Base-by-base conservation (phyloP, 306 rosid genomes). In the Medicago truncatula region DNA sequence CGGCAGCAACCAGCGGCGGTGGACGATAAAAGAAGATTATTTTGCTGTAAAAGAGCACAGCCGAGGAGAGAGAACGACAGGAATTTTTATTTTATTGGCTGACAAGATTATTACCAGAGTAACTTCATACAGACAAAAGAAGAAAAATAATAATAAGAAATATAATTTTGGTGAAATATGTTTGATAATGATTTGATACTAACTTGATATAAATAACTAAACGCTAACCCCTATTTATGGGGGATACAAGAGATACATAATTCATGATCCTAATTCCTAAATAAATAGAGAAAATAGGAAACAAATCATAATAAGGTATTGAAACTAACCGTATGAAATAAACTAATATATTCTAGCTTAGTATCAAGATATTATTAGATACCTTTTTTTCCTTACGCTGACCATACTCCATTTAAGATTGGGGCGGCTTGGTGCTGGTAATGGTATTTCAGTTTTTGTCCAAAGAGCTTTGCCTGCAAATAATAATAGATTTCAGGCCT, bases 401-500 rank as follows among this genome's bases (percentile, higher is more conserved):
- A 4, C 38, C 16, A 16, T 16, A 53, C 59, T 53, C 70, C 17
- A 18, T 17, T 31, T 41, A 67, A 67, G 76, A 28, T 58, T 16
- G 44, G 65, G 73, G 52, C 12, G 14, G 31, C 67, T 41, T n/a
- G 53, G 65, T 60, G 53, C 8, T 59, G 73, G 67, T 73, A 47
- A 40, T 52, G 52, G 25, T 47, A 52, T 71, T 71, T 78, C 69
- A 39, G 18, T 67, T 75, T 10, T 63, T 15, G 63, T 78, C 73
- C 40, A 13, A 36, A 58, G 46, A 41, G 31, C 43, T 68, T 68
- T 69, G 65, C 78, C 56, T 57, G 59, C 47, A 9, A 16, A 18
- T 52, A 76, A 65, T 76, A 72, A 70, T 70, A 40, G 58, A 20
- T 76, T 73, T 56, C 49, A 68, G 70, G 58, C 70, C 61, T 57